Base-by-base conservation (phyloP, 2,329 filamentous ascomycete species). In the Aspergillus tamarii region DNA sequence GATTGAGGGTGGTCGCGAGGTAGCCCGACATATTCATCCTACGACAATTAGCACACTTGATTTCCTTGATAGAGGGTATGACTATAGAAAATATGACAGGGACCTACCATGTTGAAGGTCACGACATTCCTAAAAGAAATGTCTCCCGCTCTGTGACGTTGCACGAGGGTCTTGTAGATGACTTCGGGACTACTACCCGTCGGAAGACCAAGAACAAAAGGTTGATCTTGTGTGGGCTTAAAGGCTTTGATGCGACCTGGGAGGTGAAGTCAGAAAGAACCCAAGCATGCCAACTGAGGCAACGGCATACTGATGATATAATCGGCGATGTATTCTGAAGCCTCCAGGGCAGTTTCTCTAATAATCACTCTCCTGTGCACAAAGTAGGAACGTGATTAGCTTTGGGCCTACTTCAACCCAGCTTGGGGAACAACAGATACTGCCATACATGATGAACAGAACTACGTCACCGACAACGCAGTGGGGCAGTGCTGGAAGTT, bases 61-160 rank as follows among this genome's bases (percentile, higher is more conserved):
- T n/a, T 28, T 30, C 34, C 55, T 56, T 46, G 52, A 19, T 23
- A 32, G 23, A 36, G 30, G n/a, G 16, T 9, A 32, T 21, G 26
- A 11, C 1, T 32, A 19, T 19, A 26, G 21, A 12, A 14, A 14
- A 48, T 23, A 48, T 34, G 28, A 21, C 21, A 16, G 16, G 21
- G 1, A 26, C 34, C 34, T 84, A 91, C 89, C 92, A 95, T 95
- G 80, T 95, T 95, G 84, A 96, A 96, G 30, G 92, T 96, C 74
- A 95, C 87, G 73, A 96, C 91, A 89, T 96, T 87, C 74, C 90
- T 89, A 77, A 96, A 96, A 1, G 92, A 94, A 73, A 96, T 89
- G 74, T 92, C 75, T 58, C 69, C 73, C 45, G 75, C 73, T 63
- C 78, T 77, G 71, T 79, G 73, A 43, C 75, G 74, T 67, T 81